Conservation (phyloP, 2,329 filamentous ascomycete species). For the Trichothecium sympodiale region DNA sequence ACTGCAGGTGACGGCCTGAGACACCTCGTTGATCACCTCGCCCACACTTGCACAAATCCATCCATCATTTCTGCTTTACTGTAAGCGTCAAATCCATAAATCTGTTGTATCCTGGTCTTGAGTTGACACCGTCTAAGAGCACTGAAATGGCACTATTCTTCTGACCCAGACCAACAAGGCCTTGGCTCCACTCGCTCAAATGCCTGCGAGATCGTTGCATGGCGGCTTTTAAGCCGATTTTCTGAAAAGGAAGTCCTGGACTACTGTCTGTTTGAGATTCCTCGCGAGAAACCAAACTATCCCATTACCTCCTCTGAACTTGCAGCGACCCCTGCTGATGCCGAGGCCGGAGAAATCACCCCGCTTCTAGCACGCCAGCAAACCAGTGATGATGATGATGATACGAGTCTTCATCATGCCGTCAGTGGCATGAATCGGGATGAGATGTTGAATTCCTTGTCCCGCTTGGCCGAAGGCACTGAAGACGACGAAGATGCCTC, state of each 20-base stretch:
- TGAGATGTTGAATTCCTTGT: constrained; percentile 41
- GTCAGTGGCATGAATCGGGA: constrained; percentile 34
- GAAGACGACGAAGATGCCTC: constrained; percentile 29
- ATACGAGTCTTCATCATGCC: constrained; percentile 11
- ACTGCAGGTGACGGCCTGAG: constrained; percentile 48
- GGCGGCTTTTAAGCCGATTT: constrained; percentile 62
- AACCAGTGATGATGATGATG: constrained; percentile 11
- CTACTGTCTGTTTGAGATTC: constrained; percentile 63
- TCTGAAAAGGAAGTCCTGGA: constrained; percentile 65
- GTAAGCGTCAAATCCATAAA: constrained; percentile 29
- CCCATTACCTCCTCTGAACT: constrained; percentile 3
- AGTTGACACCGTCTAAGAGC: constrained; percentile 34
- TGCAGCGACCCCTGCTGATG: constrained; percentile 4
- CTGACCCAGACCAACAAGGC: constrained; percentile 50
- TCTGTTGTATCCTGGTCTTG: neutral
- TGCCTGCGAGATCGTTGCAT: constrained; percentile 72
- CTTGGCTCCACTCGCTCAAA: constrained; percentile 58
- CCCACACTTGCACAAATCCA: constrained; percentile 51
- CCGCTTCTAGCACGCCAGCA: constrained; percentile 30
- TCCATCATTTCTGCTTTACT: constrained; percentile 63
- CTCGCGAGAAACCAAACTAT: constrained; percentile 19
- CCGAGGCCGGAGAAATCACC: constrained; percentile 35
- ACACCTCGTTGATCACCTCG: constrained; percentile 52
- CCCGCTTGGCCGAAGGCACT: constrained; percentile 34
- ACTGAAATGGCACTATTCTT: constrained; percentile 63